Base-by-base conservation (phyloP, 768 basidiomycete species). In the Antrodiella citrinella region DNA sequence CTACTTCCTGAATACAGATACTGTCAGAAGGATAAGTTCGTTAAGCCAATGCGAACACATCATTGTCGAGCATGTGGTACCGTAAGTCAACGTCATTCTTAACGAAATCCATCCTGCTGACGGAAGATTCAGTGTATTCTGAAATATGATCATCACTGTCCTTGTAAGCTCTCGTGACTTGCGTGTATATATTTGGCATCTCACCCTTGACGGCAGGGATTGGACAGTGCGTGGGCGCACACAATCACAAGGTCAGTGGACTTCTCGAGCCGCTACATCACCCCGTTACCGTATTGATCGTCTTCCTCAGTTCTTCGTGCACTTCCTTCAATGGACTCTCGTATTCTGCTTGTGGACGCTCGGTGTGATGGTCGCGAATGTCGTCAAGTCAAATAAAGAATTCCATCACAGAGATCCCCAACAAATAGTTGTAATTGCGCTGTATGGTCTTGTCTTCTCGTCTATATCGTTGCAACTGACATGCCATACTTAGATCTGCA, bases 211-310 rank as follows among this genome's bases (percentile, higher is more conserved):
- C n/a, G 52, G 47, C 44, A 81, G 88, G 92, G 93, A 84, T 97
- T 47, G 93, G 93, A 10, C 89, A 92, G 60, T 97, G 93, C 56
- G 90, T 96, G 18, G 93, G 93, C 10, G 93, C 91, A 46, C 78
- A 80, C 35, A 97, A 97, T 62, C 87, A 94, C 57, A 92, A 91
- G 67, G 89, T 49, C 11, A 40, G 42, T 43, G 19, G 1, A 19
- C 2, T 35, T 30, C n/a, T 4, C 4, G 2, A 3, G 26, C 35
- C 43, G 44, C 35, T 47, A 24, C 44, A 18, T 13, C 26, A 5
- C n/a, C n/a, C n/a, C n/a, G n/a, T n/a, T n/a, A n/a, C n/a, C n/a
- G n/a, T n/a, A n/a, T n/a, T n/a, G n/a, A n/a, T n/a, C n/a, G n/a
- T n/a, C n/a, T n/a, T n/a, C n/a, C n/a, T 4, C 47, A 90, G 84